Base-by-base conservation (phyloP, 129 eudicot genomes). In the Lonicera japonica region DNA sequence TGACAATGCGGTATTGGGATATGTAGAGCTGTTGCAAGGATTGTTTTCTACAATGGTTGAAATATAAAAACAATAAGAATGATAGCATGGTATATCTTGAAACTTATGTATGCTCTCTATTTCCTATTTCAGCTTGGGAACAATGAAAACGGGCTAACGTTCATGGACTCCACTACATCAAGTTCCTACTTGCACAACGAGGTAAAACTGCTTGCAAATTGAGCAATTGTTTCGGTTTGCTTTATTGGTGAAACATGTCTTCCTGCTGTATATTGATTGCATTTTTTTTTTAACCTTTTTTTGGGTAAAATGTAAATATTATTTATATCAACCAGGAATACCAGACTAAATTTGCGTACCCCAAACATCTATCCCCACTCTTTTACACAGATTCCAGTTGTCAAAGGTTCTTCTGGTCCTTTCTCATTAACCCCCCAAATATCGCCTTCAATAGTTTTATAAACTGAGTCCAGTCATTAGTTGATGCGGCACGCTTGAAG, bases 41-140 rank as follows among this genome's bases (percentile, higher is more conserved):
- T 14, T 43, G 16, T 43, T n/a, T n/a, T n/a, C n/a, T n/a, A n/a
- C n/a, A n/a, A n/a, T n/a, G 8, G n/a, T 56, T 56, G 39, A 43
- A 43, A 43, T 43, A 47, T 21, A 55, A 10, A 67, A 40, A n/a
- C 22, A 36, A 17, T 52, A 61, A 40, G 36, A 70, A 38, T 38
- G 20, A 65, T 14, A 8, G 2, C 13, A 10, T 43, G 50, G 50
- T 4, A 43, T n/a, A 16, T 69, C 29, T 36, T 20, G 21, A 58
- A 39, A 5, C 38, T 67, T 54, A 25, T 60, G 50, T 23, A 34
- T 64, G 54, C 51, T 61, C 21, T 14, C 5, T 62, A 29, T 55
- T 60, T 8, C 21, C 22, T 2, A 6, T 80, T 72, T 70, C 88
- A 86, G 95, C 81, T 60, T 60, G 86, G 73, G 64, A 68, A 68